These are phyloP conservation scores for Incumbomyces delicatus DNA, from an alignment of 2,329 filamentous ascomycete species.

Conservation along the genomic window DNA sequence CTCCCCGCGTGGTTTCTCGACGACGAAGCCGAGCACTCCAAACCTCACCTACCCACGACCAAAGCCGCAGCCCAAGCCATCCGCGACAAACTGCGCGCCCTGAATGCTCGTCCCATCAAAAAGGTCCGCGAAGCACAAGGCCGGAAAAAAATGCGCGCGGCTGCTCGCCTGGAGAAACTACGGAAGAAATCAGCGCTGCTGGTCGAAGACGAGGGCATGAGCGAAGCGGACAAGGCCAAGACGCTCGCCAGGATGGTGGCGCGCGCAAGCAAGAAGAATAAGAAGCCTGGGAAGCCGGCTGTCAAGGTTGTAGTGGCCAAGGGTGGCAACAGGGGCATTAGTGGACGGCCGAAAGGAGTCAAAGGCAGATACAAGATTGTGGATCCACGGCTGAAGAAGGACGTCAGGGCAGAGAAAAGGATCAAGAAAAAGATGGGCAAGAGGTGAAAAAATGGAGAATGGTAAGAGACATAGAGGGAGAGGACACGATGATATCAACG, in stretches of 20 bases:
- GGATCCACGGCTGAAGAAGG: slow-evolving; percentile 91
- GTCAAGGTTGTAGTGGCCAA: slow-evolving; percentile 83
- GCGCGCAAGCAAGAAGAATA: slow-evolving; percentile 73
- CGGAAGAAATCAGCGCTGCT: slow-evolving; percentile 94
- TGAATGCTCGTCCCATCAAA: slow-evolving; percentile 96
- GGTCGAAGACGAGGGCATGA: slow-evolving; percentile 80
- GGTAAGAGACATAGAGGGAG: no score
- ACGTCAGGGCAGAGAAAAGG: slow-evolving; percentile 78
- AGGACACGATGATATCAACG: no score
- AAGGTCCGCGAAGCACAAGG: slow-evolving; percentile 96
- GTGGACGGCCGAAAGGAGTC: slow-evolving; percentile 78
- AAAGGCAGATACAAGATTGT: slow-evolving; percentile 98
- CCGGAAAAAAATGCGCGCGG: slow-evolving; percentile 92
- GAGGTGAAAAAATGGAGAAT: background rate
- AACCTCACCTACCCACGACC: slow-evolving; percentile 75
- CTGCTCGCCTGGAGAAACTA: slow-evolving; percentile 81
- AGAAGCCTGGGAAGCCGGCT: slow-evolving; percentile 52
- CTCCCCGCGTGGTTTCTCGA: slow-evolving; percentile 97
- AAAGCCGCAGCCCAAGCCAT: slow-evolving; percentile 85
- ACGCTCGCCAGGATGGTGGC: slow-evolving; percentile 73
- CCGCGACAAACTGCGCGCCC: slow-evolving; percentile 83
- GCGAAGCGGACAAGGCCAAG: slow-evolving; percentile 89
- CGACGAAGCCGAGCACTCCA: slow-evolving; percentile 77
- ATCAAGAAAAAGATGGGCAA: slow-evolving; percentile 60
- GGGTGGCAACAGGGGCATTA: slow-evolving; percentile 73